Evolutionary conservation across 2,329 filamentous ascomycete species (phyloP).

Genomic region (Incumbomyces delicatus): DNA sequence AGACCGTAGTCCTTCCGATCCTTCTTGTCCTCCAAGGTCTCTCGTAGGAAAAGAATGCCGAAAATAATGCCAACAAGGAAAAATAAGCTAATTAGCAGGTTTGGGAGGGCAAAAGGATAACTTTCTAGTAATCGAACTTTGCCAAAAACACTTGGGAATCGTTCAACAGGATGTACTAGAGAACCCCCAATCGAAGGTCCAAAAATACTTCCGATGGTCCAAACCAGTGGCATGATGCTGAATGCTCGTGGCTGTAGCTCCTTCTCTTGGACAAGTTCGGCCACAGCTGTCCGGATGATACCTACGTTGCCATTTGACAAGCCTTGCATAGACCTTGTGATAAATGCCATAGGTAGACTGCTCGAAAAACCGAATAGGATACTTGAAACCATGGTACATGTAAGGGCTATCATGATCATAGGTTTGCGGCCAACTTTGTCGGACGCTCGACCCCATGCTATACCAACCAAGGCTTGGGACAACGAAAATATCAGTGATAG

Average conservation of each 20-base stretch:
- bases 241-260: constrained; percentile 83
- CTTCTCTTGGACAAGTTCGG: constrained; percentile 80
- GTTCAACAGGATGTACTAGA: constrained; percentile 68
- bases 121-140: constrained; percentile 56
- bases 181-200: constrained; percentile 82
- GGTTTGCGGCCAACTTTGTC: constrained; percentile 76
- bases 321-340: constrained; percentile 67
- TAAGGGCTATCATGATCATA: constrained; percentile 62
- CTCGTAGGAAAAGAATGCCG: constrained; percentile 70
- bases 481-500: constrained; percentile 64
- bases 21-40: constrained; percentile 68
- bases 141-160: constrained; percentile 63
- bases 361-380: constrained; percentile 76
- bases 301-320: constrained; percentile 87
- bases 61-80: constrained; percentile 68
- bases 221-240: constrained; percentile 84
- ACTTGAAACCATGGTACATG: constrained; percentile 72
- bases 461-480: constrained; percentile 60
- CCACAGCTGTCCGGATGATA: constrained; percentile 84
- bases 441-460: constrained; percentile 66
- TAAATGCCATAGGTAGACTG: constrained; percentile 68
- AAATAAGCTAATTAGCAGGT: constrained; percentile 64
- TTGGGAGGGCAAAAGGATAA: constrained; percentile 78
- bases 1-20: constrained; percentile 65
- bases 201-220: constrained; percentile 78